A percentile compares a stretch with the other conserved stretches of the same genome.
phyloP scores from a whole-genome alignment of 495 filamentous ascomycete genomes.

The Aspergillus hancockii region DNA sequence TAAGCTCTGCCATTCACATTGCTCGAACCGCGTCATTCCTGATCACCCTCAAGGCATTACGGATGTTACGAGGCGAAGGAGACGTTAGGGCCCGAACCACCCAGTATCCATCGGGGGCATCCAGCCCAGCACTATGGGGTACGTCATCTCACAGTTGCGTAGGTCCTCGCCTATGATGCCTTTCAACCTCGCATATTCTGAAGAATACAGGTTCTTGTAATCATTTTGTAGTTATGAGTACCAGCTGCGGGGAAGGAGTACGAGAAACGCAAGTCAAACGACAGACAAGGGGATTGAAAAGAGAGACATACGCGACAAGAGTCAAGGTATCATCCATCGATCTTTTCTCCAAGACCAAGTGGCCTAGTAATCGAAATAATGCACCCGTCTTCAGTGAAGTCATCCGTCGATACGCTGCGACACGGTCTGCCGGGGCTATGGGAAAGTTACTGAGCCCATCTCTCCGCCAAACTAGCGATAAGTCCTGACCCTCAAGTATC shows the following conservation, averaged over 20 bases:
- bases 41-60: constrained; percentile 21
- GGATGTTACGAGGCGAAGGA: constrained; percentile 22
- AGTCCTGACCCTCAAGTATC: constrained; percentile 34
- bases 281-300: constrained; percentile 1
- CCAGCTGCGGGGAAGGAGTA: constrained; percentile 20
- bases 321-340: constrained; percentile 24
- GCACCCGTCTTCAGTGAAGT: constrained; percentile 25
- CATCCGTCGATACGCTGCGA: constrained; percentile 22
- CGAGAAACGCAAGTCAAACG: background rate
- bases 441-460: constrained; percentile 28
- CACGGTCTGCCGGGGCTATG: constrained; percentile 9
- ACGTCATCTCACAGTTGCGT: constrained; percentile 31
- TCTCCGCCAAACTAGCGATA: constrained; percentile 35
- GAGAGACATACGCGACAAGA: constrained; percentile 20
- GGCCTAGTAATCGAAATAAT: constrained; percentile 25
- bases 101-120: constrained; percentile 20
- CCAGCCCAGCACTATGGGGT: constrained; percentile 31
- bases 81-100: constrained; percentile 18
- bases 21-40: constrained; percentile 18
- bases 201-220: constrained; percentile 36
- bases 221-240: constrained; percentile 35
- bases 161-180: constrained; percentile 33
- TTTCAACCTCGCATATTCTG: constrained; percentile 30
- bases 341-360: constrained; percentile 21
- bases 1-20: constrained; percentile 21